phyloP scores from a whole-genome alignment of 306 rosid species.

The Rosa multiflora region DNA sequence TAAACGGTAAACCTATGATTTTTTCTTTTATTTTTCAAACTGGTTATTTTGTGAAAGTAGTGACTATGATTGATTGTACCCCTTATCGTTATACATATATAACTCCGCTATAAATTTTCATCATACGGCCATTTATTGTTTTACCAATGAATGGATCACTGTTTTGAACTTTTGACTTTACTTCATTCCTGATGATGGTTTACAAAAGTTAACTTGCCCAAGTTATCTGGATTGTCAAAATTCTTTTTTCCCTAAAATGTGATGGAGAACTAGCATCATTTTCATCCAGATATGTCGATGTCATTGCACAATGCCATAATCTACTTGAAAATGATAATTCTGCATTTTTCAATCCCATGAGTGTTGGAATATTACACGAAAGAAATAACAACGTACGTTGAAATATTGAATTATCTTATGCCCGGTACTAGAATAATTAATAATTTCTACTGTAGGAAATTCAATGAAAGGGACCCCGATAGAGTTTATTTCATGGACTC shows the following conservation, averaged over 20 bases:
- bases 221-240: too few relatives aligned
- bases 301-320: background rate
- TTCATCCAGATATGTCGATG: background rate
- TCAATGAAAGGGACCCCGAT: background rate
- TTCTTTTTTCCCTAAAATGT: background rate
- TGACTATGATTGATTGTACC: background rate
- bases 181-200: too few relatives aligned
- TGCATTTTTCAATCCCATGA: background rate
- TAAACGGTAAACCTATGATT: background rate
- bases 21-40: background rate
- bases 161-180: too few relatives aligned
- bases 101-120: too few relatives aligned
- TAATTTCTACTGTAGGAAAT: background rate
- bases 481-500: background rate
- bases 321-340: background rate
- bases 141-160: too few relatives aligned
- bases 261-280: constrained; percentile 1
- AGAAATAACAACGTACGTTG: background rate
- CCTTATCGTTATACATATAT: too few relatives aligned
- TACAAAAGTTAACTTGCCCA: too few relatives aligned
- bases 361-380: background rate
- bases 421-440: too few relatives aligned
- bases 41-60: background rate
- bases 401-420: too few relatives aligned
- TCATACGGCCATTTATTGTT: too few relatives aligned